Conservation (phyloP, 345 rosid species). For the Arabidopsis suecica region DNA sequence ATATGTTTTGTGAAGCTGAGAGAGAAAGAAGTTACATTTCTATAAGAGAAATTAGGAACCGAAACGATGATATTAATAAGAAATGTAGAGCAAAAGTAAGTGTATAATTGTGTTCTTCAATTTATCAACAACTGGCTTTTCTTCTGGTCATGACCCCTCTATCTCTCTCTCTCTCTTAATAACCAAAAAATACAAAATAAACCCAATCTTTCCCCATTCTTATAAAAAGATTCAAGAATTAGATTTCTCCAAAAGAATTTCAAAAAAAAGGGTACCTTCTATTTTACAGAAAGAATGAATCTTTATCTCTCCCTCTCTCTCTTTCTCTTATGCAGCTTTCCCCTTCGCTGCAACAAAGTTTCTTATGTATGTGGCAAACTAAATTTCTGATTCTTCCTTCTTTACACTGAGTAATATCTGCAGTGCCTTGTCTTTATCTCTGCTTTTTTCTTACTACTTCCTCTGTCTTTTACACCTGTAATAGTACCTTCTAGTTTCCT, state of each 20-base stretch:
- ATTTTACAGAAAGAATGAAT: conserved; percentile 46
- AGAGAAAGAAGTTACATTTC: background rate
- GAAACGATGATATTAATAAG: conserved; percentile 14
- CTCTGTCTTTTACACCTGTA: conserved; percentile 48
- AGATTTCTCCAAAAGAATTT: conserved; percentile 42
- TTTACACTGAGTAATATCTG: conserved; percentile 20
- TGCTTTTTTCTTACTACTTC: conserved; percentile 14
- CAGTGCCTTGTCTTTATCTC: conserved; percentile 29
- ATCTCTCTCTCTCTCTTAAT: background rate
- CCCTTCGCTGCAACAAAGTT: conserved; percentile 34
- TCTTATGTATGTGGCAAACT: conserved; percentile 43
- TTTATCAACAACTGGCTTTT: conserved; percentile 38
- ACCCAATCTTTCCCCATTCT: conserved; percentile 19
- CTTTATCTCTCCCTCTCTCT: conserved; percentile 23
- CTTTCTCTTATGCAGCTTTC: conserved; percentile 39
- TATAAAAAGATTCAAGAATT: conserved; percentile 36
- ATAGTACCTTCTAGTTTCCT: conserved; percentile 36
- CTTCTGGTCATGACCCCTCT: conserved; percentile 28
- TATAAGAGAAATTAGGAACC: background rate
- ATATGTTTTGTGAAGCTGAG: background rate
- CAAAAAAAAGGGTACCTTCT: conserved; percentile 46
- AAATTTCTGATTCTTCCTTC: conserved; percentile 26
- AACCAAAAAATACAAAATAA: conserved; percentile 1
- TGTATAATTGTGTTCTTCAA: background rate
- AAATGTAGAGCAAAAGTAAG: background rate